A percentile compares a stretch with the other conserved stretches of the same genome.
Evolutionary conservation across 768 basidiomycete species (phyloP).

Genomic region (Mycena vitilis): DNA sequence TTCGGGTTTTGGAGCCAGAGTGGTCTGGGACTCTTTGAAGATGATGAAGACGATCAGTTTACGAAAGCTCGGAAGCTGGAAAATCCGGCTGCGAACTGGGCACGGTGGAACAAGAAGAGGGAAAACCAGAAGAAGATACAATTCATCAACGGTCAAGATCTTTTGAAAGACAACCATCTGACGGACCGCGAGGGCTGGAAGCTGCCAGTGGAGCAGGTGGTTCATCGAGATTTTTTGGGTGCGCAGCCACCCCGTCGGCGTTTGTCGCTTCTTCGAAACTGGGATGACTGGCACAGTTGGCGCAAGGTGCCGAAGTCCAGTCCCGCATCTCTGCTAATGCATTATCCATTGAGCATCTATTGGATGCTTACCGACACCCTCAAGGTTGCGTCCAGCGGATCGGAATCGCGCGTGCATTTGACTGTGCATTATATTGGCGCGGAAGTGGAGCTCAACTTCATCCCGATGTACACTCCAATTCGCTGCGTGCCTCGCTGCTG

Average conservation of each 20-base stretch:
- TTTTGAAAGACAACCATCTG: neutral
- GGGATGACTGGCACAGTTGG: slow-evolving; percentile 18
- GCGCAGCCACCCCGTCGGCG: neutral
- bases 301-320: slow-evolving; percentile 10
- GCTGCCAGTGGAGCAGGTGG: neutral
- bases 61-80: neutral
- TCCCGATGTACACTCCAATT: neutral
- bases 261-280: neutral
- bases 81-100: neutral
- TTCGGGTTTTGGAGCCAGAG: neutral
- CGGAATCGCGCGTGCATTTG: neutral
- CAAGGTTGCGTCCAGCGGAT: neutral
- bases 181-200: neutral
- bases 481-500: no score
- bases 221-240: neutral
- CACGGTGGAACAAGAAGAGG: neutral
- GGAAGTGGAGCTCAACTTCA: slow-evolving; percentile 15
- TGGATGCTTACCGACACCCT: slow-evolving; percentile 8
- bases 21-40: neutral
- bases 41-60: neutral
- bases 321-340: slow-evolving; percentile 8
- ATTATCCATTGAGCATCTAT: slow-evolving; percentile 16
- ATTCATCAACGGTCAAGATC: slow-evolving; percentile 6
- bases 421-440: slow-evolving; percentile 16
- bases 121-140: neutral